These are phyloP conservation scores for Leccinum insolens DNA, from an alignment of 1,284 basidiomycete genomes.

Conservation along the genomic window DNA sequence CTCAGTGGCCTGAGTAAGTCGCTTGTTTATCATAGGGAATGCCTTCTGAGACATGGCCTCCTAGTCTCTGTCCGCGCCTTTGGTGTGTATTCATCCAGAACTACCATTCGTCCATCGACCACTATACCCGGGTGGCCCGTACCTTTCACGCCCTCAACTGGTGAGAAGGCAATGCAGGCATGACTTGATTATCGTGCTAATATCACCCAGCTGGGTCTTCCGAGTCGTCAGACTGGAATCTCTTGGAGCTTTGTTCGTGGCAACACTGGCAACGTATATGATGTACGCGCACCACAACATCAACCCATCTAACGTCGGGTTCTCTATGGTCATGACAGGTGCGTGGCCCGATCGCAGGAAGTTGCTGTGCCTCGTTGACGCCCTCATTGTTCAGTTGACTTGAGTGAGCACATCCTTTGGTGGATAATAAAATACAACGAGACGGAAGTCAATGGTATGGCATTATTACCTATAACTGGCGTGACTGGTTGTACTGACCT, in stretches of 20 bases:
- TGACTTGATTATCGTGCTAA: neutral
- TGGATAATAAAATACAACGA: slow-evolving; percentile 14
- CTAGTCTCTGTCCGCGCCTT: slow-evolving; percentile 66
- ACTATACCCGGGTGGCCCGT: slow-evolving; percentile 48
- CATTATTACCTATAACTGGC: neutral
- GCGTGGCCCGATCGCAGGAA: slow-evolving; percentile 42
- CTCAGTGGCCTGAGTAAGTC: slow-evolving; percentile 57
- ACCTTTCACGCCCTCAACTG: slow-evolving; percentile 59
- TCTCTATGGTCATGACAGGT: slow-evolving; percentile 53
- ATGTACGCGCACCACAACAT: slow-evolving; percentile 36
- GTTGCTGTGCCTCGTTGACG: neutral
- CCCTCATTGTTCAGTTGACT: slow-evolving; percentile 2
- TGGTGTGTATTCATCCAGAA: slow-evolving; percentile 49
- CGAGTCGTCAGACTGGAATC: slow-evolving; percentile 47
- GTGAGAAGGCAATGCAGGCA: slow-evolving; percentile 17
- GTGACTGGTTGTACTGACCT: neutral
- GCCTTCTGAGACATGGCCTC: neutral
- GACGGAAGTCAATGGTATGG: slow-evolving; percentile 14
- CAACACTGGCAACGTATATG: slow-evolving; percentile 53
- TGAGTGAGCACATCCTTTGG: slow-evolving; percentile 7
- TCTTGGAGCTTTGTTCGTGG: slow-evolving; percentile 55
- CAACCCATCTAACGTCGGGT: slow-evolving; percentile 48
- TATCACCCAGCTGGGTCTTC: slow-evolving; percentile 49
- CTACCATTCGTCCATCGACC: slow-evolving; percentile 48
- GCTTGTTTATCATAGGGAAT: neutral